A percentile compares a stretch with the other conserved stretches of the same genome.
phyloP scores from a whole-genome alignment of 2,329 filamentous ascomycete species.

The Elsinoe fawcettii region DNA sequence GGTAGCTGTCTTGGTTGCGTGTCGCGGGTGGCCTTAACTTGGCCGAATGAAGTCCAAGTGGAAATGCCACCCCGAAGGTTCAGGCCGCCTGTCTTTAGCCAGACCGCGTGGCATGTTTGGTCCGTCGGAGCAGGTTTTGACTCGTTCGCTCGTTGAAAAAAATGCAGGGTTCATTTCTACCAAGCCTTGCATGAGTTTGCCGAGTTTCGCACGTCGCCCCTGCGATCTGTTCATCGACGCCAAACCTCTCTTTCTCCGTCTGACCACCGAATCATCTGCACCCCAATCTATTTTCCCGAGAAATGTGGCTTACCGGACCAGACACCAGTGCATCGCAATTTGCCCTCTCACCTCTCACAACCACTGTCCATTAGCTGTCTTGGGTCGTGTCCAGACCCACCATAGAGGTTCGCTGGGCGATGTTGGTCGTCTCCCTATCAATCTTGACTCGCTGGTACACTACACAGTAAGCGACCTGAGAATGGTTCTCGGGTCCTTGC shows the following conservation, averaged over 20 bases:
- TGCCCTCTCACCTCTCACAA: neutral
- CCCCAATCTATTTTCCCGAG: slow-evolving; percentile 7
- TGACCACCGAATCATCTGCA: neutral
- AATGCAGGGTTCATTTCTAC: neutral
- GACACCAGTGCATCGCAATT: slow-evolving; percentile 14
- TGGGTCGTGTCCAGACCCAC: neutral
- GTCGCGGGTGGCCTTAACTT: slow-evolving; percentile 7
- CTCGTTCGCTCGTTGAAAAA: neutral
- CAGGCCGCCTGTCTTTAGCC: neutral
- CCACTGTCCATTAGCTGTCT: neutral
- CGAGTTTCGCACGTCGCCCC: slow-evolving; percentile 4
- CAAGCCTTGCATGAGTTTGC: slow-evolving; percentile 4
- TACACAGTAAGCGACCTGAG: neutral
- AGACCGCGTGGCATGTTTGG: neutral
- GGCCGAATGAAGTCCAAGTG: neutral
- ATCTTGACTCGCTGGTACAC: slow-evolving; percentile 7
- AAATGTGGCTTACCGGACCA: slow-evolving; percentile 13
- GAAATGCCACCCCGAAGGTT: slow-evolving; percentile 3
- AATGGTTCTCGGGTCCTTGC: neutral
- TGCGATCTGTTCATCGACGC: neutral
- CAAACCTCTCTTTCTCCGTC: neutral
- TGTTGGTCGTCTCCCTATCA: neutral
- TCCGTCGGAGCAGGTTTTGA: neutral
- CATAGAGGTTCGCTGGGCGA: neutral
- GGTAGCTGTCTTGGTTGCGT: neutral